Conservation (phyloP, 78 protist genomes). For the Dictyostelium brefeldianum region DNA sequence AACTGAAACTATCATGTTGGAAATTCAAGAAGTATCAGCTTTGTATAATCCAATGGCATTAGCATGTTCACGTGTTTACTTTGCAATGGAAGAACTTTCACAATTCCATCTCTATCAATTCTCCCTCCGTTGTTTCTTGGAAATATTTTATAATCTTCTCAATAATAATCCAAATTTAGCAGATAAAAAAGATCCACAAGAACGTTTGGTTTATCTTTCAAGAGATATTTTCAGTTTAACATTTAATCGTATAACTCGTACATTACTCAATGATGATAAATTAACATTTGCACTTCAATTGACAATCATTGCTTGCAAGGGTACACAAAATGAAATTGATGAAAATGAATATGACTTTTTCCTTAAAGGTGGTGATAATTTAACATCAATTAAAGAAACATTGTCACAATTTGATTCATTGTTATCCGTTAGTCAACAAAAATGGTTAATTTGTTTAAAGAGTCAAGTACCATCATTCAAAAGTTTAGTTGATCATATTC, state of each 20-base stretch:
- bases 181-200: constrained; percentile 55
- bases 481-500: constrained; percentile 60
- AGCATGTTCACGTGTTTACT: constrained; percentile 90
- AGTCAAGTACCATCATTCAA: constrained; percentile 46
- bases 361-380: constrained; percentile 78
- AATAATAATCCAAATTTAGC: constrained; percentile 48
- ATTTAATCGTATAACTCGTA: constrained; percentile 79
- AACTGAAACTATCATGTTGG: constrained; percentile 88
- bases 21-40: constrained; percentile 69
- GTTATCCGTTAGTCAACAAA: constrained; percentile 5
- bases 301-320: constrained; percentile 82
- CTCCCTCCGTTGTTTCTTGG: constrained; percentile 93
- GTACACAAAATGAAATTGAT: constrained; percentile 44
- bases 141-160: constrained; percentile 87
- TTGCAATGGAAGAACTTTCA: constrained; percentile 90
- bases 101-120: constrained; percentile 95
- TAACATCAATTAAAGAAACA: constrained; percentile 35
- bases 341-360: constrained; percentile 78
- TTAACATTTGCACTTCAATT: constrained; percentile 93
- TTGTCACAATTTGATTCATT: constrained; percentile 26
- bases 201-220: constrained; percentile 82
- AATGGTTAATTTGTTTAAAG: constrained; percentile 47
- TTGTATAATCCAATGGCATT: constrained; percentile 90
- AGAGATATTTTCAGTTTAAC: constrained; percentile 73
- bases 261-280: constrained; percentile 89